Evolutionary conservation across 108 stramenopile species (phyloP), one percentile per base, ranked within the genome.

Genomic region (Aureococcus anophagefferens): DNA sequence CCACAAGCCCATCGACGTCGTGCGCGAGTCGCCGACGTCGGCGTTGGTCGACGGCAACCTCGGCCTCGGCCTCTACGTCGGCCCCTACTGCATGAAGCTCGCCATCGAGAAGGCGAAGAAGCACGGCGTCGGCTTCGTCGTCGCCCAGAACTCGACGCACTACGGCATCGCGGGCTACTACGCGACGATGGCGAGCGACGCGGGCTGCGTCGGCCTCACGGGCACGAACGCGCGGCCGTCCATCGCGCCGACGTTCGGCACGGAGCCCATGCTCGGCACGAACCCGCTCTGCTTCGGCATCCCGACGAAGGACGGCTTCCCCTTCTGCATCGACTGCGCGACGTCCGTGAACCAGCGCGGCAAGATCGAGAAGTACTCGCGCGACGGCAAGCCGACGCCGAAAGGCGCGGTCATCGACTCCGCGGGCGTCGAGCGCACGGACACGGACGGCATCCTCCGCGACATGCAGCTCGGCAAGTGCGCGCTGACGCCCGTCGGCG

Each of bases 151-250:
- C 67, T 83, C 84, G 30, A 88, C 85, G 64, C 85, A 86, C 69
- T 86, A 86, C 65, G 85, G 85, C 66, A 86, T 85, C 69, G 84
- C 83, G 16, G 87, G 87, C 14, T 88, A 86, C 71, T 88, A 88
- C 73, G 80, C 85, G 25, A 83, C 83, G 34, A 86, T 86, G 87
- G 87, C 87, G 14, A 81, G 80, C 34, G 79, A 84, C 35, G 73
- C 74, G 65, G 87, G 85, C 62, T 11, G 35, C 45, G 75, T 88
- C 63, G 87, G 87, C 3, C 73, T 88, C 4, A 83, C 84, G 7
- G 83, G 83, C 7, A 88, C 87, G 44, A 88, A 88, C 70, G 85
- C 87, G 36, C 69, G 85, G 34, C 85, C 85, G 35, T 84, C 83
- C 37, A 84, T 88, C 66, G 85, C 87, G 31, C 87, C 87, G 17